phyloP scores from a whole-genome alignment of 2,329 filamentous ascomycete species.

The Leptodontidium sp. region DNA sequence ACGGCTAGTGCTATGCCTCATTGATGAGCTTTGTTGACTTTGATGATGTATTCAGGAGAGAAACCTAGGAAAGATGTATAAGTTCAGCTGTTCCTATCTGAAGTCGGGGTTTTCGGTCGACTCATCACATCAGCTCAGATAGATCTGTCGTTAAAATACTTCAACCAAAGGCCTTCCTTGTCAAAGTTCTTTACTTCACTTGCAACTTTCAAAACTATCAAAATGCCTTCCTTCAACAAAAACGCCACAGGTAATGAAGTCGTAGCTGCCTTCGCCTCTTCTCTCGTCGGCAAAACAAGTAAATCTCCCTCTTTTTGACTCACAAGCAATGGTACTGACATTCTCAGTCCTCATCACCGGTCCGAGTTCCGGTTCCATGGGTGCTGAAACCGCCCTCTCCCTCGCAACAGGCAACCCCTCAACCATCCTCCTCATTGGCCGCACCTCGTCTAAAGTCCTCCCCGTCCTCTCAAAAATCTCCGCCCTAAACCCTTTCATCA shows the following conservation, averaged over 20 bases:
- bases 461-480: constrained; percentile 32
- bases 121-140: not conserved
- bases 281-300: constrained; percentile 49
- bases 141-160: not conserved
- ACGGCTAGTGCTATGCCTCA: not conserved
- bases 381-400: constrained; percentile 33
- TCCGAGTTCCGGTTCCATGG: constrained; percentile 31
- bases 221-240: constrained; percentile 30
- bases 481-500: constrained; percentile 26
- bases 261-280: constrained; percentile 26
- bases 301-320: not conserved
- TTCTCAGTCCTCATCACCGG: constrained; percentile 35
- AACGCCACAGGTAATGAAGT: constrained; percentile 33
- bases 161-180: not conserved
- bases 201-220: not conserved
- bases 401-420: constrained; percentile 39
- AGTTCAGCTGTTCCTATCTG: not conserved
- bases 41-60: not conserved
- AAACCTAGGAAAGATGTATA: not conserved
- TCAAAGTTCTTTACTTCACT: not conserved
- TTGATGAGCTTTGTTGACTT: not conserved
- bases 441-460: constrained; percentile 30
- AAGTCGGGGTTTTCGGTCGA: not conserved
- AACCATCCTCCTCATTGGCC: constrained; percentile 33
- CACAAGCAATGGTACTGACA: not conserved